A percentile compares a stretch with the other conserved stretches of the same genome.
Evolutionary conservation across 345 rosid species (phyloP).

Genomic region (Salix caprea): DNA sequence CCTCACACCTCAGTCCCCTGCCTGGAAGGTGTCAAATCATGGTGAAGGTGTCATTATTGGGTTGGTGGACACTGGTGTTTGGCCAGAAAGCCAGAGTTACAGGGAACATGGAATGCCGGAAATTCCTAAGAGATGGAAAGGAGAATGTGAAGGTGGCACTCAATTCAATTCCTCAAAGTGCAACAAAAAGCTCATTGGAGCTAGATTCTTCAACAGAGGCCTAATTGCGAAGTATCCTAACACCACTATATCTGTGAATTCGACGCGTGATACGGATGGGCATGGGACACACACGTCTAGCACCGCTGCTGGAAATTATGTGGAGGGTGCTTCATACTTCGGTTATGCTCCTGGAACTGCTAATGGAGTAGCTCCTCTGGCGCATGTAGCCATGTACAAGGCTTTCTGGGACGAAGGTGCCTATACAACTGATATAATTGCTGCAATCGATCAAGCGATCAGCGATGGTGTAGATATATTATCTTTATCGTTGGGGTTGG

Average conservation of each 20-base stretch:
- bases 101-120: slow-evolving; percentile 28
- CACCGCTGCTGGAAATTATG: slow-evolving; percentile 33
- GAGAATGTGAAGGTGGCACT: slow-evolving; percentile 23
- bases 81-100: slow-evolving; percentile 39
- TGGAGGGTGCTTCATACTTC: slow-evolving; percentile 24
- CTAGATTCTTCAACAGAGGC: slow-evolving; percentile 29
- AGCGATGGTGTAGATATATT: slow-evolving; percentile 17
- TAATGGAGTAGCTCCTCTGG: slow-evolving; percentile 20
- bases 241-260: slow-evolving; percentile 22
- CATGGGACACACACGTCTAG: slow-evolving; percentile 37
- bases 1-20: slow-evolving; percentile 6
- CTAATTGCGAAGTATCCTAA: slow-evolving; percentile 14
- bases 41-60: slow-evolving; percentile 27
- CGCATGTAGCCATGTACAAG: slow-evolving; percentile 31
- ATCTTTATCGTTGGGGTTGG: slow-evolving; percentile 26
- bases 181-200: slow-evolving; percentile 37
- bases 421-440: slow-evolving; percentile 20
- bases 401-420: slow-evolving; percentile 25
- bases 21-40: slow-evolving; percentile 13
- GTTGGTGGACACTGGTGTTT: slow-evolving; percentile 29
- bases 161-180: slow-evolving; percentile 27
- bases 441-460: slow-evolving; percentile 25
- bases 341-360: slow-evolving; percentile 29
- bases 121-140: slow-evolving; percentile 35
- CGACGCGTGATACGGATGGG: slow-evolving; percentile 21